Percentiles rank a stretch among this genome's conserved stretches.
Evolutionary conservation across 106 monocot genomes (phyloP).

Genomic region (Allium cepa): DNA sequence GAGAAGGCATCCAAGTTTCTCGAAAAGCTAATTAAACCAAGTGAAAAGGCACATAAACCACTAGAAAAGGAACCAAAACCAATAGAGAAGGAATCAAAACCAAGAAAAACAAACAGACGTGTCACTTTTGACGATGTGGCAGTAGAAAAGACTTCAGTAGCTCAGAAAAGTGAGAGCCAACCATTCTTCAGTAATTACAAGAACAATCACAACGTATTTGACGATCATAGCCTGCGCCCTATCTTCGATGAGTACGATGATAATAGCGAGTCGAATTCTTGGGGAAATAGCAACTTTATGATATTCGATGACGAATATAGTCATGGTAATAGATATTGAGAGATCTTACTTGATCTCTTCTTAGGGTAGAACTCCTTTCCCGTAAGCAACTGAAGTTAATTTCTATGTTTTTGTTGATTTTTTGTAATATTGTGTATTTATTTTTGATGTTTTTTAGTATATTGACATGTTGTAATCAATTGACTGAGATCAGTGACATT

Average conservation of each 20-base stretch:
- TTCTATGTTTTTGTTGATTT: too few relatives aligned
- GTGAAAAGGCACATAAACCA: not conserved
- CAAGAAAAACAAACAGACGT: constrained; percentile 9
- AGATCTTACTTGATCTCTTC: not conserved
- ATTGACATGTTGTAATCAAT: too few relatives aligned
- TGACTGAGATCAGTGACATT: too few relatives aligned
- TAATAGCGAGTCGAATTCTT: constrained; percentile 1
- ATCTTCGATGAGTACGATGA: not conserved
- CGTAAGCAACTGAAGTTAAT: too few relatives aligned
- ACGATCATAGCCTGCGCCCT: not conserved
- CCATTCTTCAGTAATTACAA: not conserved
- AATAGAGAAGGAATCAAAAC: constrained; percentile 1
- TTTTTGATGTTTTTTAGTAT: too few relatives aligned
- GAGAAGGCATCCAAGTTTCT: not conserved
- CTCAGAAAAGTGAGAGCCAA: not conserved
- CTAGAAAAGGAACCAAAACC: not conserved
- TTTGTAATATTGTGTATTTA: too few relatives aligned
- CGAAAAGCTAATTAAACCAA: not conserved
- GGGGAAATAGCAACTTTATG: constrained; percentile 13
- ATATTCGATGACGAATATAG: constrained; percentile 11
- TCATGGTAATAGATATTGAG: constrained; percentile 8
- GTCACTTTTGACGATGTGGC: constrained; percentile 8
- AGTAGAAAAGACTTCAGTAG: not conserved
- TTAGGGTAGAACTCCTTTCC: too few relatives aligned
- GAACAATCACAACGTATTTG: not conserved